Percentiles rank a stretch among this genome's conserved stretches.
phyloP scores from a whole-genome alignment of 345 rosid species.

The Lumnitzera littorea region DNA sequence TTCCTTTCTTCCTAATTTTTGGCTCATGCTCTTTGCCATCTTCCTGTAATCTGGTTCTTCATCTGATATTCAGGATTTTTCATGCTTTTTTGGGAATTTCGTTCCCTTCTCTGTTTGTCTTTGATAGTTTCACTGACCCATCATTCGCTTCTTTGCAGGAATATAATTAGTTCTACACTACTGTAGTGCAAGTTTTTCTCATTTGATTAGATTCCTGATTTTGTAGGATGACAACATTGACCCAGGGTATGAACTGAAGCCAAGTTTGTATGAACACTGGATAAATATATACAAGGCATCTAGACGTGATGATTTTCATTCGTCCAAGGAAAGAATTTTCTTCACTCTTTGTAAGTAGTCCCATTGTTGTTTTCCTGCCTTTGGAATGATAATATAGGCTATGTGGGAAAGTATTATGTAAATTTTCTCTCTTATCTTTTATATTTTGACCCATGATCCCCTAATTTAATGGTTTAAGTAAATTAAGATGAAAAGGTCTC shows the following conservation, averaged over 20 bases:
- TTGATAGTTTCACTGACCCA: not conserved
- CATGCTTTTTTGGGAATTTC: too few species aligned
- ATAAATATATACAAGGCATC: conserved; percentile 45
- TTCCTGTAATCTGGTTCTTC: too few species aligned
- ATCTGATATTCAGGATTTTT: too few species aligned
- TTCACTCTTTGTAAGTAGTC: conserved; percentile 72
- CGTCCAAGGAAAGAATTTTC: conserved; percentile 57
- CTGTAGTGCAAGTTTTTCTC: not conserved
- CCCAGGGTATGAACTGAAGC: conserved; percentile 49
- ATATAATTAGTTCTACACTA: not conserved
- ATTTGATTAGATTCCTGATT: not conserved
- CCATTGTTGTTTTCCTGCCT: conserved; percentile 4
- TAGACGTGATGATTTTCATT: conserved; percentile 60
- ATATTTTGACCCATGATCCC: too few species aligned
- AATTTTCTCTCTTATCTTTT: too few species aligned
- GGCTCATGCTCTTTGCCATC: too few species aligned
- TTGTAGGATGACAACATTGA: conserved; percentile 39
- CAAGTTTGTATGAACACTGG: conserved; percentile 75
- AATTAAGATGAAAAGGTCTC: too few species aligned
- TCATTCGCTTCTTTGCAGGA: not conserved
- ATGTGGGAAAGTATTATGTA: too few species aligned
- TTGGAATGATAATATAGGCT: not conserved
- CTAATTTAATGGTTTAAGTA: too few species aligned
- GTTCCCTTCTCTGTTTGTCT: not conserved
- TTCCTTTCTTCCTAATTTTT: too few species aligned